Base-by-base conservation (phyloP, 139 green algal species). In the Asterochloris erici region DNA sequence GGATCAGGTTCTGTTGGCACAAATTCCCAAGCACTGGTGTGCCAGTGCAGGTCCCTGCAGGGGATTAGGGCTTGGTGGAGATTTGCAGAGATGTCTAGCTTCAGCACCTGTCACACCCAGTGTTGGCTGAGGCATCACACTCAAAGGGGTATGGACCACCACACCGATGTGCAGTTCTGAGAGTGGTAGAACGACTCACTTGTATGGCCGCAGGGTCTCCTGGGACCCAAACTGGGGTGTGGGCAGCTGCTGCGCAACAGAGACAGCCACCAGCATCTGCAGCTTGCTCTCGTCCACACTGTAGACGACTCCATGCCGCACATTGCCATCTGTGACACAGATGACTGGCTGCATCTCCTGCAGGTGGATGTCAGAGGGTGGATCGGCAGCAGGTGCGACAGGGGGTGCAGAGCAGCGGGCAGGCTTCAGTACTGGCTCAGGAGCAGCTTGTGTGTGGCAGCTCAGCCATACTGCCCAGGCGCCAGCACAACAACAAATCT, bases 321-420 rank as follows among this genome's bases (percentile, higher is more conserved):
- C 74, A 21, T 68, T 79, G 62, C 85, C 87, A 63, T 66, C 78
- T 38, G 54, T 38, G 12, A 85, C 78, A 24, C 79, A 79, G 28
- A 93, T 77, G 61, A 94, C 70, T 15, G 89, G 87, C 75, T 92
- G 89, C 14, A 83, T 85, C 10, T 85, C 27, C 77, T 71, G 54
- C 24, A 87, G 63, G 15, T 47, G 16, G 54, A 11, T 68, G 14
- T 21, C 29, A 79, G 19, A 26, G 23, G 29, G 16, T 12, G 23
- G 19, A n/a, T 26, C 0, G 11, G 28, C 74, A 63, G 28, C 27
- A 63, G 74, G 74, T 38, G 24, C n/a, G 10, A 29, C n/a, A 54
- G 71, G 24, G 29, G 38, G 38, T 54, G 38, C 38, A 54, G 38
- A 54, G 38, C n/a, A n/a, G n/a, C n/a, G n/a, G n/a, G n/a, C n/a